Evolutionary conservation across 2,329 filamentous ascomycete genomes (phyloP).

Genomic region (Colletotrichum agaves): DNA sequence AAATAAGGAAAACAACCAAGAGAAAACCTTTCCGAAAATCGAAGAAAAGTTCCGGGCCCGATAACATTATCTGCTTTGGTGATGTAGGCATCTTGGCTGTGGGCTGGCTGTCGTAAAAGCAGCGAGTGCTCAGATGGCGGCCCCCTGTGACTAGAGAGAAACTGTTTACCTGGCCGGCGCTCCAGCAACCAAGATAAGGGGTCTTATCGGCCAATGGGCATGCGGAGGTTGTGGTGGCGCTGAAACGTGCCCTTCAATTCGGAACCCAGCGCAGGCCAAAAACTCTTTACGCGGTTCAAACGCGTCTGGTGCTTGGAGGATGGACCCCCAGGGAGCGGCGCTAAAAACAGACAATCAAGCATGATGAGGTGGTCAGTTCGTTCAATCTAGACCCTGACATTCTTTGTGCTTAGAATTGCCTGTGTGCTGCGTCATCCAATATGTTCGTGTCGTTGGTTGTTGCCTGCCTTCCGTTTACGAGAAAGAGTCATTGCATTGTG

Average conservation of each 20-base stretch:
- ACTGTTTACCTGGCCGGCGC: slow-evolving; percentile 31
- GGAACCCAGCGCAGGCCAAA: slow-evolving; percentile 27
- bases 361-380: slow-evolving; percentile 29
- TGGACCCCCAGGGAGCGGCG: slow-evolving; percentile 5
- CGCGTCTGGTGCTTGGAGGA: slow-evolving; percentile 20
- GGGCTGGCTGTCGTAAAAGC: slow-evolving; percentile 16
- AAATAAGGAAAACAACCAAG: too few relatives aligned
- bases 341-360: slow-evolving; percentile 12
- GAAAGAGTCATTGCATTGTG: slow-evolving; percentile 23
- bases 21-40: too few relatives aligned
- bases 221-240: slow-evolving; percentile 12
- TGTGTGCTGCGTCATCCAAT: slow-evolving; percentile 13
- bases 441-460: background rate
- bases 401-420: slow-evolving; percentile 18
- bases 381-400: slow-evolving; percentile 11
- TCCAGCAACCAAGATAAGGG: slow-evolving; percentile 34
- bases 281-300: slow-evolving; percentile 39
- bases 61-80: too few relatives aligned
- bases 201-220: slow-evolving; percentile 36
- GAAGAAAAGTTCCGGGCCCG: too few relatives aligned
- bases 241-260: slow-evolving; percentile 12
- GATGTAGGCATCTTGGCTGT: too few relatives aligned
- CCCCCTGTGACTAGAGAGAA: slow-evolving; percentile 9
- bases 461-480: slow-evolving; percentile 18
- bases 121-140: background rate